A percentile compares a stretch with the other conserved stretches of the same genome.
Conservation (phyloP, 257 asterid genomes). For the Phtheirospermum japonicum region DNA sequence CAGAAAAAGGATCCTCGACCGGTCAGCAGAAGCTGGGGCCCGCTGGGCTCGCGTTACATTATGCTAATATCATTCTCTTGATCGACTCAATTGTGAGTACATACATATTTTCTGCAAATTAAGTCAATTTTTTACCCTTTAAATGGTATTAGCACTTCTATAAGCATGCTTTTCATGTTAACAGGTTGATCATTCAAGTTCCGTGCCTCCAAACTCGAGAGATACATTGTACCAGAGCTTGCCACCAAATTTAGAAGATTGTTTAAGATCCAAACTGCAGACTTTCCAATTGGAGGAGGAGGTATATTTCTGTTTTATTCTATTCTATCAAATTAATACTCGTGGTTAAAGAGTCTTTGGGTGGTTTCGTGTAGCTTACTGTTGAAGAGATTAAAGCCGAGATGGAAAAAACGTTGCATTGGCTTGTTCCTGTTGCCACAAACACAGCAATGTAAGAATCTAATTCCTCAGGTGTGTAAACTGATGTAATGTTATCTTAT, state of each 20-base stretch:
- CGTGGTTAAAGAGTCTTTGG: background rate
- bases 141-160: too few relatives aligned
- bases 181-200: constrained; percentile 65
- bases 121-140: too few relatives aligned
- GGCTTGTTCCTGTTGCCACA: constrained; percentile 74
- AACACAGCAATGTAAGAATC: constrained; percentile 66
- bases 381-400: constrained; percentile 54
- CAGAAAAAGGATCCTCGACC: constrained; percentile 32
- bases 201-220: constrained; percentile 48
- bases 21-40: constrained; percentile 59
- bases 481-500: background rate
- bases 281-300: constrained; percentile 55
- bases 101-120: background rate
- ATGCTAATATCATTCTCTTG: constrained; percentile 74
- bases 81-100: constrained; percentile 72
- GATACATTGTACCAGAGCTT: constrained; percentile 62
- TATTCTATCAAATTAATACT: too few relatives aligned
- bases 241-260: constrained; percentile 60
- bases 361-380: constrained; percentile 43
- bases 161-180: constrained; percentile 11
- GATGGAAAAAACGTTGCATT: constrained; percentile 74
- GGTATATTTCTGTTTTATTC: constrained; percentile 37
- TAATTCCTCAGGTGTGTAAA: background rate
- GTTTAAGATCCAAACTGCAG: constrained; percentile 52
- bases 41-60: constrained; percentile 72